Evolutionary conservation across 441 rosid species (phyloP).

Genomic region (Populus hybrid): DNA sequence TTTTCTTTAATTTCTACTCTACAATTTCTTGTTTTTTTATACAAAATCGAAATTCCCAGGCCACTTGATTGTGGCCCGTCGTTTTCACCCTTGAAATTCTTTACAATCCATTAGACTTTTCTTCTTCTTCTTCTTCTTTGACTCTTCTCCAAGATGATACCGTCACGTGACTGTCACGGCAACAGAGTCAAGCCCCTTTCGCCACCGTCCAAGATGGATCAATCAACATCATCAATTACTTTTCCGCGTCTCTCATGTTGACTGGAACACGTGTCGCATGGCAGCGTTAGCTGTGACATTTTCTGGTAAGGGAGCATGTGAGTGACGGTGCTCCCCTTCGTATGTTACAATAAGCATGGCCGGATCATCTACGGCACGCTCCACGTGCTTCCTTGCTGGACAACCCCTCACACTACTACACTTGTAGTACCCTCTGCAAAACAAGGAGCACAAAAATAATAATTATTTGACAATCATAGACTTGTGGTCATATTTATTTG

Average conservation of each 20-base stretch:
- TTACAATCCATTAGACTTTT: background rate
- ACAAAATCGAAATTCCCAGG: background rate
- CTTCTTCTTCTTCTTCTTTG: background rate
- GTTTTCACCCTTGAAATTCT: background rate
- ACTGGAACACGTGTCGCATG: background rate
- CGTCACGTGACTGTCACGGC: background rate
- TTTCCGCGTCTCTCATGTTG: background rate
- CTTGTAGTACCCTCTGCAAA: constrained; percentile 70
- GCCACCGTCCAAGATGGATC: background rate
- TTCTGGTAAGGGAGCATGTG: background rate
- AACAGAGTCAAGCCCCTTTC: background rate
- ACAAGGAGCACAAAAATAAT: background rate
- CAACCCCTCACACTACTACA: constrained; percentile 66
- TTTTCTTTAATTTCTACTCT: background rate
- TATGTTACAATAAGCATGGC: constrained; percentile 71
- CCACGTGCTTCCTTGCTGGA: constrained; percentile 86
- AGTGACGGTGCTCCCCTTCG: constrained; percentile 79
- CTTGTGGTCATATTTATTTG: background rate
- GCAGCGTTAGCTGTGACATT: background rate
- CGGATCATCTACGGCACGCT: constrained; percentile 65
- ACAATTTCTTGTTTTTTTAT: background rate
- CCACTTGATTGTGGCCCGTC: background rate
- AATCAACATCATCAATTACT: background rate
- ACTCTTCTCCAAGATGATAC: background rate
- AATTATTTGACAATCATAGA: background rate